phyloP scores from a whole-genome alignment of 1,284 basidiomycete genomes.

The Gomphus sp. region DNA sequence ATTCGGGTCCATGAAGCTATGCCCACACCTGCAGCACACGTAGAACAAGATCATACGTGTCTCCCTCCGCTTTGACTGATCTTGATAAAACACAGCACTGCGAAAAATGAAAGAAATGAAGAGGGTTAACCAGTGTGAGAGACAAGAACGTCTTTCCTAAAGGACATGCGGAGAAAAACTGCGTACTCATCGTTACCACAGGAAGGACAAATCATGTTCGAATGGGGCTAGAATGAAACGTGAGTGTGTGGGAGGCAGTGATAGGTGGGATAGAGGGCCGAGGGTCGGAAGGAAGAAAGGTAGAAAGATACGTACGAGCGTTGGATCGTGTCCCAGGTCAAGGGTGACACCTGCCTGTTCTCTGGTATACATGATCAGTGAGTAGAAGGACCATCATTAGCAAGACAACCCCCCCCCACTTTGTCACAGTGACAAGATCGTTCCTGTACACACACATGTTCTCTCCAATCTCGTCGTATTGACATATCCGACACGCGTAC shows the following conservation, averaged over 20 bases:
- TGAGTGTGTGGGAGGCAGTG: background rate
- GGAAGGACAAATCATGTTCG: slow-evolving; percentile 58
- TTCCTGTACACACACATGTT: slow-evolving; percentile 91
- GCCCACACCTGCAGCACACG: slow-evolving; percentile 81
- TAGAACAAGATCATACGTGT: slow-evolving; percentile 91
- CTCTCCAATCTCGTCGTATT: slow-evolving; percentile 77
- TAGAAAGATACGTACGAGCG: slow-evolving; percentile 49
- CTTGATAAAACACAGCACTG: slow-evolving; percentile 88
- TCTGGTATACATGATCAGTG: slow-evolving; percentile 32
- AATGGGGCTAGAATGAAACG: slow-evolving; percentile 16
- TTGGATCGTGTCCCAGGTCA: slow-evolving; percentile 87
- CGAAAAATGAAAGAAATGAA: slow-evolving; percentile 7
- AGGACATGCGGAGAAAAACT: background rate
- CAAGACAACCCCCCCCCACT: slow-evolving; percentile 47
- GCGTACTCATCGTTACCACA: slow-evolving; percentile 70
- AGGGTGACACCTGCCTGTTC: slow-evolving; percentile 90
- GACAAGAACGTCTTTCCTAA: background rate
- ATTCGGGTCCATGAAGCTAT: slow-evolving; percentile 66
- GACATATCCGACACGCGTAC: slow-evolving; percentile 90
- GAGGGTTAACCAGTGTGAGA: background rate
- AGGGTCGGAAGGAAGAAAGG: background rate
- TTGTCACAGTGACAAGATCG: slow-evolving; percentile 88
- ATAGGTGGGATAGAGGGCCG: too few species aligned
- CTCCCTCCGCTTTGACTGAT: slow-evolving; percentile 89
- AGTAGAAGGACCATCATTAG: background rate